Evolutionary conservation across 495 filamentous ascomycete genomes (phyloP), one percentile per base, ranked within the genome.

Genomic region (Chaetomium cochliodes): DNA sequence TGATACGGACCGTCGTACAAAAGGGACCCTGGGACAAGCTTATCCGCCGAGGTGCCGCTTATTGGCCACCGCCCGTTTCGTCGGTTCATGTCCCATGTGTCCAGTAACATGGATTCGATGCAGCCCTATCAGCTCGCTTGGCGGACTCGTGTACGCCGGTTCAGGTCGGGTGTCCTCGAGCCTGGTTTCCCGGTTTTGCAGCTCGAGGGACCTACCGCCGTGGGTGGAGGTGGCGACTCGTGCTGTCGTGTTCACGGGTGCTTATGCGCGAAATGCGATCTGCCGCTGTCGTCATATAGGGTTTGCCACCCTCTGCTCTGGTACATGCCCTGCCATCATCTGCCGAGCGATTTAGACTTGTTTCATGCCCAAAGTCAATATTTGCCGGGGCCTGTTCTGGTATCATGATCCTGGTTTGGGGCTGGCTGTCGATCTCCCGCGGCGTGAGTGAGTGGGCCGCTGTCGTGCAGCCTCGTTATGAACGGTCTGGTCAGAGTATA

Each of bases 41-140:
- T 30, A 30, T 30, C 16, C 41, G 33, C 33, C 5, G 13, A 13
- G 47, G 11, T 56, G 37, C 2, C 0, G 41, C 54, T 57, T 20
- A 57, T 57, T 57, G 54, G 54, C 11, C 20, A 57, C 11, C 13
- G 20, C 15, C 37, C 37, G 33, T 23, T 50, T 33, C 16, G 20
- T 41, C 59, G 63, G 63, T 11, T 30, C 50, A 5, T 53, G 41
- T 51, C 60, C 51, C 33, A 49, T 28, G 26, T 26, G 22, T 28
- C 28, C 37, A 25, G 37, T 22, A 13, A 42, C 37, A 30, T 53
- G 50, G 50, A 13, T 28, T 4, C 26, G 23, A 67, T 73, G 71
- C 71, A 73, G 71, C 69, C 69, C 69, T 73, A 71, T 69, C 67
- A 66, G 51, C 60, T 65, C 39, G 54, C 41, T 42, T 44, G 60